phyloP scores from a whole-genome alignment of 1,139 yeast species.

The Tardiomyces blankii region DNA sequence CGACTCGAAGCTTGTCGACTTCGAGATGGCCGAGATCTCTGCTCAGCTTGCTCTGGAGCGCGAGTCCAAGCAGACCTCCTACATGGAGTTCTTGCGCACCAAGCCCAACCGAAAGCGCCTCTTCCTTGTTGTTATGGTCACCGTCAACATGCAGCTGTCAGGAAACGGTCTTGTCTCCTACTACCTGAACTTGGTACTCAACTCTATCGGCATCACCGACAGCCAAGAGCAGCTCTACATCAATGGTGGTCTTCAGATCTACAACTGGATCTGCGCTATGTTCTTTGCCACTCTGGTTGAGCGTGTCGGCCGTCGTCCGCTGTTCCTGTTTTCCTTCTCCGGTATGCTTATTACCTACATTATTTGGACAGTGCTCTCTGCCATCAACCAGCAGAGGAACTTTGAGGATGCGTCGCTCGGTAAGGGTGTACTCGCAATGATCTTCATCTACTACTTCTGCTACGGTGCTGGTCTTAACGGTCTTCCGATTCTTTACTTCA shows the following conservation, averaged over 20 bases:
- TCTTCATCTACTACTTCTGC: conserved; percentile 2
- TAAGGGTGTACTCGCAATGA: conserved; percentile 16
- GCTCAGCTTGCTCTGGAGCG: conserved; percentile 11
- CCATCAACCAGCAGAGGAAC: conserved; percentile 12
- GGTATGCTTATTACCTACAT: conserved; percentile 12
- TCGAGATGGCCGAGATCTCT: conserved; percentile 14
- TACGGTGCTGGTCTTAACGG: conserved; percentile 14
- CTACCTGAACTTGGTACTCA: conserved; percentile 33
- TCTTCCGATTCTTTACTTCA: conserved; percentile 25
- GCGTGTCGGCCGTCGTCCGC: conserved; percentile 27
- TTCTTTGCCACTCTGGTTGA: conserved; percentile 23
- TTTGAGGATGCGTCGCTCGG: conserved; percentile 13
- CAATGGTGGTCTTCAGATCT: conserved; percentile 22
- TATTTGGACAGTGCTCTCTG: conserved; percentile 19
- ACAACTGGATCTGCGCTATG: conserved; percentile 27
- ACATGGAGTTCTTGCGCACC: conserved; percentile 1
- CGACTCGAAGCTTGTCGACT: conserved; percentile 11
- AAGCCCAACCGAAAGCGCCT: neutral
- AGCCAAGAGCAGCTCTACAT: conserved; percentile 24
- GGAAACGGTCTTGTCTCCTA: conserved; percentile 34
- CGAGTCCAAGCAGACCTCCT: conserved; percentile 4
- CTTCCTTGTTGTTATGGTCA: conserved; percentile 15
- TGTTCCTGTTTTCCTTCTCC: conserved; percentile 22
- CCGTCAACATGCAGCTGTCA: conserved; percentile 27
- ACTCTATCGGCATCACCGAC: conserved; percentile 33